Evolutionary conservation across 257 asterid genomes (phyloP), one percentile per base, ranked within the genome.

Genomic region (Verbascum thapsus): DNA sequence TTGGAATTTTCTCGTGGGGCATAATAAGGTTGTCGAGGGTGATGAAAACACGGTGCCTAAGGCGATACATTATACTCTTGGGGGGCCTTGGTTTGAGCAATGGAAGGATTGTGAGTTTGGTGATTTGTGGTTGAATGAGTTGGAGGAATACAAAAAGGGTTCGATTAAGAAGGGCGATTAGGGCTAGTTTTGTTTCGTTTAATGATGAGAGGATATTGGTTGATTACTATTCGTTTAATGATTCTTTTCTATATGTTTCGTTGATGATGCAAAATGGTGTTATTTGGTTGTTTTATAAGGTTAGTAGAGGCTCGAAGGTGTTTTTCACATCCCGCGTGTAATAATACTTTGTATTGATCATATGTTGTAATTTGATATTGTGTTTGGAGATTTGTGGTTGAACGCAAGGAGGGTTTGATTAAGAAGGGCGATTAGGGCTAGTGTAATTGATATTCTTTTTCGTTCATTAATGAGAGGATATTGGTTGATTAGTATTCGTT

Each of bases 51-150:
- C 88, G 8, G 50, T 43, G 7, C 91, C 88, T 0, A 85, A 69
- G 66, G 83, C 88, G 0, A 77, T 85, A 30, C 91, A 85, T 68
- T 79, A 81, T 23, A 84, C 86, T 0, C 81, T 79, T 59, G 91
- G 88, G 6, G 91, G 91, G 5, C 91, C 91, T 5, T 85, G 91
- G 91, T 85, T 85, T 54, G 88, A 85, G 69, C 85, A 77, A 12
- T 81, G 91, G 91, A 85, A 81, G 74, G 83, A 81, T 66, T 85
- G 91, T 19, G 86, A 79, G 67, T 85, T 81, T 64, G 88, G 78
- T 34, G 81, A 77, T 69, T 60, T 85, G 45, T 85, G 91, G 91
- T 54, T 85, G 71, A 77, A 75, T 40, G 86, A 81, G 73, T 75
- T 81, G 65, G 83, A 77, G 23, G 91, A 81, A 53, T 79, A 63